phyloP scores from a whole-genome alignment of 2,329 filamentous ascomycete genomes.

The Acrodontium crateriforme region DNA sequence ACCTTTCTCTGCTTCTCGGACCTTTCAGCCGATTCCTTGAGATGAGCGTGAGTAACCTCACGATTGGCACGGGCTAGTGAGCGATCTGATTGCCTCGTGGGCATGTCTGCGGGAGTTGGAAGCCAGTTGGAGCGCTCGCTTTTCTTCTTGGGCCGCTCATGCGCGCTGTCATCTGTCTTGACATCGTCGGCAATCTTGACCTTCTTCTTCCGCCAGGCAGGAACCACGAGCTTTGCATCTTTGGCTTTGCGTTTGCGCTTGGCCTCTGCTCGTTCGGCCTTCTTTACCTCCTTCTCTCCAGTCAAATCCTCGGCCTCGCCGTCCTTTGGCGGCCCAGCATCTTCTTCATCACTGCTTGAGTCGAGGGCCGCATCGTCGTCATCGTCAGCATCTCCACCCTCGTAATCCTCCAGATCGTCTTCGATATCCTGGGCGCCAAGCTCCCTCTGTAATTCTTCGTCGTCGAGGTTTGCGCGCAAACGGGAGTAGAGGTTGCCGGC shows the following conservation, averaged over 20 bases:
- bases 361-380: conserved; percentile 69
- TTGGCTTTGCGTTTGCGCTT: conserved; percentile 72
- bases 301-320: conserved; percentile 54
- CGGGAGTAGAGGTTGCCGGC: conserved; percentile 74
- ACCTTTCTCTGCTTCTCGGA: conserved; percentile 55
- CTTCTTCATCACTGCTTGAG: conserved; percentile 70
- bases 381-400: conserved; percentile 32
- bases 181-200: conserved; percentile 31
- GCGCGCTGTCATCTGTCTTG: conserved; percentile 16
- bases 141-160: conserved; percentile 46
- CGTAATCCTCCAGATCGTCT: conserved; percentile 26
- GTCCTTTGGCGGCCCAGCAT: conserved; percentile 35
- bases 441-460: conserved; percentile 28
- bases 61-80: conserved; percentile 49
- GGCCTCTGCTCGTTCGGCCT: conserved; percentile 55
- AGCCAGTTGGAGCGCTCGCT: conserved; percentile 59
- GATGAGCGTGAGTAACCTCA: conserved; percentile 48
- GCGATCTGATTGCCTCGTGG: conserved; percentile 47
- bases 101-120: conserved; percentile 47
- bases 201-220: conserved; percentile 50
- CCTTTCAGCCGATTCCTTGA: conserved; percentile 58
- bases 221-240: conserved; percentile 52
- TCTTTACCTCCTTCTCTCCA: conserved; percentile 77
- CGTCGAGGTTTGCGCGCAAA: conserved; percentile 49
- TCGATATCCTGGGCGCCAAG: conserved; percentile 38